Percentiles rank a stretch among this genome's conserved stretches.
Evolutionary conservation across 768 basidiomycete genomes (phyloP).

Genomic region (Auriscalpium orientale): DNA sequence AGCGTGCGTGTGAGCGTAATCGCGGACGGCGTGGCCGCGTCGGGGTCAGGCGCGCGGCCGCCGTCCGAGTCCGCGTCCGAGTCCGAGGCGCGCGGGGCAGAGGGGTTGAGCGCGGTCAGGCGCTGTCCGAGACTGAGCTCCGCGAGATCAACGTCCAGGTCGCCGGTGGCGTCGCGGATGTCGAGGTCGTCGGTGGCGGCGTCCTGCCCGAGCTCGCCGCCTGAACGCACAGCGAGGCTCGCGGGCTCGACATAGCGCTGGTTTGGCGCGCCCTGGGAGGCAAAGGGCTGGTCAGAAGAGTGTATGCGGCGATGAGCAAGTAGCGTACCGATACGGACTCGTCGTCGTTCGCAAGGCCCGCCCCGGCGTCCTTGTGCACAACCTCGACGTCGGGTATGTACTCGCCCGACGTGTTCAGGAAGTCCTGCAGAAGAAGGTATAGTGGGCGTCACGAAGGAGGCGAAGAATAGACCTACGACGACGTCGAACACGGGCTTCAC

Average conservation of each 20-base stretch:
- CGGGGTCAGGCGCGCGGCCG: conserved; percentile 7
- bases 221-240: conserved; percentile 57
- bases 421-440: conserved; percentile 33
- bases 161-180: conserved; percentile 50
- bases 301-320: neutral
- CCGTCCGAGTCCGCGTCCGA: conserved; percentile 36
- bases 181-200: conserved; percentile 41
- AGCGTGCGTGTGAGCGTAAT: conserved; percentile 89
- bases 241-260: conserved; percentile 65
- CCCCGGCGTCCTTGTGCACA: conserved; percentile 27
- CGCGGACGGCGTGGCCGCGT: conserved; percentile 46
- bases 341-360: conserved; percentile 17
- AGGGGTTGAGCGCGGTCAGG: conserved; percentile 62
- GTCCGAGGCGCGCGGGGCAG: conserved; percentile 29
- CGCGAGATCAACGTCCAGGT: conserved; percentile 76
- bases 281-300: neutral
- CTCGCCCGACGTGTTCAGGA: conserved; percentile 44
- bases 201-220: conserved; percentile 56
- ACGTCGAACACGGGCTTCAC: conserved; percentile 52
- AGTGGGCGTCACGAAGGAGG: neutral
- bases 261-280: conserved; percentile 35
- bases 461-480: conserved; percentile 37
- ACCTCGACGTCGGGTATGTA: conserved; percentile 46
- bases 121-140: conserved; percentile 91
- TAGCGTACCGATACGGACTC: conserved; percentile 4